A percentile compares a stretch with the other conserved stretches of the same genome.
These are phyloP conservation scores for Cercospora berteroae DNA, from an alignment of 2,329 filamentous ascomycete genomes.

Conservation along the genomic window DNA sequence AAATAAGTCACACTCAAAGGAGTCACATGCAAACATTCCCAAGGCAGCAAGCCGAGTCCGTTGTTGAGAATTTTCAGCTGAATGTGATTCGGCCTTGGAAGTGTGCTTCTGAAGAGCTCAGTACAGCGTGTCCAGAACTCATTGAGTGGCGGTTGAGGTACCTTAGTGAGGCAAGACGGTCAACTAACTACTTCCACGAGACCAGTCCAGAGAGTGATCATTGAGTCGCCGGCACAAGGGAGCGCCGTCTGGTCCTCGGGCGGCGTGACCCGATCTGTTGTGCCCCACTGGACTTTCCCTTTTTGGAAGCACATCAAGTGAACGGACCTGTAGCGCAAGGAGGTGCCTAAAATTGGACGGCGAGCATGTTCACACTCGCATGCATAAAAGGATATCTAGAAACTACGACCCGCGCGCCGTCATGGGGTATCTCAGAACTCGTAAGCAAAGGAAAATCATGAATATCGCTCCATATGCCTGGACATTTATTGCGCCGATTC, in stretches of 20 bases:
- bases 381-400: constrained; percentile 1
- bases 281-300: background rate
- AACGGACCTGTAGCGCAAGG: background rate
- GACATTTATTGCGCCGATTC: background rate
- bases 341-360: too few species aligned
- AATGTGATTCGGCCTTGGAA: background rate
- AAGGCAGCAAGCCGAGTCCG: background rate
- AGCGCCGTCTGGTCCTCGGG: background rate
- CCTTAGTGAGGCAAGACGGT: background rate
- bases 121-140: background rate
- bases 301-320: background rate
- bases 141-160: background rate
- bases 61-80: background rate
- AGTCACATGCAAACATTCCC: background rate
- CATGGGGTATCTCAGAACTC: constrained; percentile 12
- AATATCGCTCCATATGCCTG: background rate
- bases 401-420: background rate
- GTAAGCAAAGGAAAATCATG: constrained; percentile 1
- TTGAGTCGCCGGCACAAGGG: background rate
- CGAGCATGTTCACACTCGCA: background rate
- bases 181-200: too few species aligned
- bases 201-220: too few species aligned
- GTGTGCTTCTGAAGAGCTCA: background rate
- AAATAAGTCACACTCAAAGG: background rate
- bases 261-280: too few species aligned